These are phyloP conservation scores for Plasmodium gonderi DNA, from an alignment of 169 alveolate genomes.

Conservation along the genomic window DNA sequence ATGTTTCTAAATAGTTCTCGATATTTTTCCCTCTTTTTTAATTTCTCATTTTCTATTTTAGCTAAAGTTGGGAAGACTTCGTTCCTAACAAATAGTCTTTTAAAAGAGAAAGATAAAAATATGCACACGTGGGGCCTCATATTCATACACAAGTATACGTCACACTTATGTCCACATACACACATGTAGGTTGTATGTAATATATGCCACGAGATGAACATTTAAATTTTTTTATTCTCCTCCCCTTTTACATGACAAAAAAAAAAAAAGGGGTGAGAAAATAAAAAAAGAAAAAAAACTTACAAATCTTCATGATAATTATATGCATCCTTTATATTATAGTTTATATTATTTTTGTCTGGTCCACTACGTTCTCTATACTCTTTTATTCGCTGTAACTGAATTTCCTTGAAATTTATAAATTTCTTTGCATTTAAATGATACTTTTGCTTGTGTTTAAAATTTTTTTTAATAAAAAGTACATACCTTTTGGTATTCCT, in stretches of 20 bases:
- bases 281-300: constrained; percentile 3
- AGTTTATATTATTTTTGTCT: constrained; percentile 64
- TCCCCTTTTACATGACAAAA: no score
- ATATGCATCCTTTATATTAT: constrained; percentile 58
- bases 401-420: constrained; percentile 51
- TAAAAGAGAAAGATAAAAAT: not conserved
- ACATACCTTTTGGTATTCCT: not conserved
- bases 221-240: not conserved
- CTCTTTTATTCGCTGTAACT: constrained; percentile 10
- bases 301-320: constrained; percentile 58
- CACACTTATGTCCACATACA: no score
- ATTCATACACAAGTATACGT: no score
- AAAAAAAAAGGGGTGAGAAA: not conserved
- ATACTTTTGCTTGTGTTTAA: not conserved
- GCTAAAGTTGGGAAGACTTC: constrained; percentile 72
- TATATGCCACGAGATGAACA: not conserved
- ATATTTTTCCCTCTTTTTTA: constrained; percentile 42
- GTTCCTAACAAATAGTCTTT: constrained; percentile 62
- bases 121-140: no score
- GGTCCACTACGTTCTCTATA: constrained; percentile 52
- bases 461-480: constrained; percentile 13
- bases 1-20: constrained; percentile 22
- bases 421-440: constrained; percentile 20
- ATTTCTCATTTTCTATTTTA: constrained; percentile 60
- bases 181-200: not conserved